Evolutionary conservation across 2,329 filamentous ascomycete genomes (phyloP), one percentile per base, ranked within the genome.

Genomic region (Didymella arachidicola): DNA sequence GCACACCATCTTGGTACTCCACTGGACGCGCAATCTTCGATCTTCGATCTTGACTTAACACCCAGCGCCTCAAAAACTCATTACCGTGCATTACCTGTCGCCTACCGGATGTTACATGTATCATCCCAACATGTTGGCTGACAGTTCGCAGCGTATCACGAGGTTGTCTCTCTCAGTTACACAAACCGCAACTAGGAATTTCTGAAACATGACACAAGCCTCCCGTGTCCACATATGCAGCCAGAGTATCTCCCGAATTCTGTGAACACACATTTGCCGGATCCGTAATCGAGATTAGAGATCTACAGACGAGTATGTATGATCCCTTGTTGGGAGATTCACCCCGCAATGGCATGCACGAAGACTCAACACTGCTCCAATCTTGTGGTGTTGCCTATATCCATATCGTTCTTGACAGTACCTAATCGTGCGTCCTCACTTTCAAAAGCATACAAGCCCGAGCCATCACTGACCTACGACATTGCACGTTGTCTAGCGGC

Each of bases 141-240:
- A 59, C 56, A 47, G 18, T 39, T 49, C 34, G 19, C 7, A 38
- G 5, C 10, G 46, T 59, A 51, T 32, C 42, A 59, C 41, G n/a
- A 42, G 16, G 11, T 41, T 43, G 46, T 50, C 32, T 50, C 56
- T 42, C 16, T 46, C 10, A 32, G 46, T 34, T 39, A 27, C 56
- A 54, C 56, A 25, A 38, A 50, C 57, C 52, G 47, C 53, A 57
- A 63, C 57, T 62, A 57, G 50, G 57, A 57, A 46, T 60, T 32
- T 34, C 18, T 47, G 61, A 60, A 64, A 64, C 48, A 57, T 48
- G 43, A 32, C 41, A 51, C 29, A 42, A 29, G 36, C 39, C 30
- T 54, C 30, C 45, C 34, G 41, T 32, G 29, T 47, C 41, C 47
- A 42, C 58, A 49, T 52, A 50, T 61, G 60, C 55, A 59, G 25